Base-by-base conservation (phyloP, 805 yeast species). In the Wickerhamomyces subpelliculosus region DNA sequence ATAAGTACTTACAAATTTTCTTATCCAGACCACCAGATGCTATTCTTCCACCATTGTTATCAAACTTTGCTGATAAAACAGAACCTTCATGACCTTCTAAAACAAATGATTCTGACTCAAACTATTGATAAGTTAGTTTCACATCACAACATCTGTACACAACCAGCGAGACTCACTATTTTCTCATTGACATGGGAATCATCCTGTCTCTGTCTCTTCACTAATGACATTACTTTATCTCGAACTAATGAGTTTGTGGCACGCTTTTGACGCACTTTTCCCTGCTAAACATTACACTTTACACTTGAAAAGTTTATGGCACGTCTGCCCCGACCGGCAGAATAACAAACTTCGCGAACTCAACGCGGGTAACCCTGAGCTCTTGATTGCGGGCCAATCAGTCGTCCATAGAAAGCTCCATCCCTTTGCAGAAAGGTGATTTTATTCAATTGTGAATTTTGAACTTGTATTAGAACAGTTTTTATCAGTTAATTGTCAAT, bases 1-100 rank as follows among this genome's bases (percentile, higher is more conserved):
- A 16, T 9, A 25, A 47, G 65, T 65, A 64, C 5, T 60, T 36
- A 24, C 45, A 46, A 2, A 78, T 60, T n/a, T 62, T 52, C 38
- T 64, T 65, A 48, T 84, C 90, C 14, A 64, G 44, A 3, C 88
- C 84, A 5, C 79, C 82, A 3, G 87, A 68, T 0, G 82, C 89
- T 16, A 81, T 56, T 8, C 57, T 45, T 6, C 61, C 52, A 0
- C 87, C 89, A 20, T 62, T 58, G 3, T 52, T 58, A 50, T 66
- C 75, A 60, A 81, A 81, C 34, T 66, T 61, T 5, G 72, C 68
- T 2, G 75, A 55, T 14, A 75, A 59, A 0, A 79, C 79, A 1
- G 80, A 61, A 0, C 79, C 79, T 12, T 58, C 46, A 47, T 78
- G 83, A 8, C 79, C 79, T 38, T 65, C 67, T 7, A 79, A 54